Evolutionary conservation across 148 eudicot species (phyloP).

Genomic region (Rhododendron simsii): DNA sequence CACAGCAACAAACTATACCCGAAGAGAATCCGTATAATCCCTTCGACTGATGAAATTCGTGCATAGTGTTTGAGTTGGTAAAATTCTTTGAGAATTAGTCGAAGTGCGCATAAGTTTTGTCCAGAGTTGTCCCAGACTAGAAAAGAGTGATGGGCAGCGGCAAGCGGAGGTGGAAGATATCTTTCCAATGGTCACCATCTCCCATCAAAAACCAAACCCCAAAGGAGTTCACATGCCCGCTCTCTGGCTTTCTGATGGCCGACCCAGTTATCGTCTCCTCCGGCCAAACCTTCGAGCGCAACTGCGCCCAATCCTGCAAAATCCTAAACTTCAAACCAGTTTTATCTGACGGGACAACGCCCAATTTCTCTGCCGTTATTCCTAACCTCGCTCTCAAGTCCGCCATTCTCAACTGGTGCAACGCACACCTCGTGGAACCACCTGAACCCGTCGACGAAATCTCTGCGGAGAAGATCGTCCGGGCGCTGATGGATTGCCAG

Average conservation of each 20-base stretch:
- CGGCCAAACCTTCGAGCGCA: conserved; percentile 82
- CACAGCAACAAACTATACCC: not conserved
- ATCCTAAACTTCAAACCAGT: conserved; percentile 40
- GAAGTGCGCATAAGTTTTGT: too few species aligned
- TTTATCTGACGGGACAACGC: conserved; percentile 51
- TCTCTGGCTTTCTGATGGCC: conserved; percentile 64
- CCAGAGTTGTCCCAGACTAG: not conserved
- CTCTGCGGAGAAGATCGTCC: conserved; percentile 45
- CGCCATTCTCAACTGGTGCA: conserved; percentile 58
- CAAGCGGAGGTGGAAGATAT: conserved; percentile 57
- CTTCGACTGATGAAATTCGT: not conserved
- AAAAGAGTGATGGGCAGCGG: conserved; percentile 42
- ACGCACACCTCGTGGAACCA: conserved; percentile 10
- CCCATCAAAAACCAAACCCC: conserved; percentile 19
- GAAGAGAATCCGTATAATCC: not conserved
- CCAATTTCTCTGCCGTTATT: conserved; percentile 50
- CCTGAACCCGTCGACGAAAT: conserved; percentile 38
- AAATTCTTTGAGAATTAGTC: not conserved
- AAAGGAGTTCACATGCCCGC: conserved; percentile 64
- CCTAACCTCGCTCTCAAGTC: conserved; percentile 66
- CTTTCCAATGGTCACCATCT: conserved; percentile 43
- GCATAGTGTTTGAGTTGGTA: not conserved
- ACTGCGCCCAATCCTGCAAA: conserved; percentile 61
- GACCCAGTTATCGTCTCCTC: conserved; percentile 87
- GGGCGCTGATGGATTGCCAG: conserved; percentile 14